These are phyloP conservation scores for Terfezia claveryi DNA, from an alignment of 495 filamentous ascomycete genomes.

Conservation along the genomic window DNA sequence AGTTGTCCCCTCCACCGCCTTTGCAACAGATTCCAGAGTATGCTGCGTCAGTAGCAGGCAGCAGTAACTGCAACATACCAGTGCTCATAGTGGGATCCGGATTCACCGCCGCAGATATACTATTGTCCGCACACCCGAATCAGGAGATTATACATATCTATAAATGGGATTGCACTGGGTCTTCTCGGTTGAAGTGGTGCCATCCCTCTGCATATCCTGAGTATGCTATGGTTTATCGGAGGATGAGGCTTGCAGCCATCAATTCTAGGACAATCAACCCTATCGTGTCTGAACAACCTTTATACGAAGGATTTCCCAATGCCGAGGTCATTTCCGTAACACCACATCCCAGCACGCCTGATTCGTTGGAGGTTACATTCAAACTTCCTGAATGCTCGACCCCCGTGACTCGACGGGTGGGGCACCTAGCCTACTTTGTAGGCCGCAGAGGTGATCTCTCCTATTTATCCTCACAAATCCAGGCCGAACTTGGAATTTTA, in stretches of 20 bases:
- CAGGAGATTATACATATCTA: constrained; percentile 40
- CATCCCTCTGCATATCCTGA: constrained; percentile 46
- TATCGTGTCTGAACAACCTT: constrained; percentile 23
- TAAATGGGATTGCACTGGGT: constrained; percentile 36
- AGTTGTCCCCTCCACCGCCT: constrained; percentile 30
- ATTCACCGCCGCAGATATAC: constrained; percentile 42
- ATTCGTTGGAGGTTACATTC: not conserved
- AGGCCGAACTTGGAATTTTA: not conserved
- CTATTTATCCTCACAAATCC: constrained; percentile 25
- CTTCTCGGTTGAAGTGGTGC: constrained; percentile 37
- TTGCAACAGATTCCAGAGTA: constrained; percentile 22
- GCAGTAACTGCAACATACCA: constrained; percentile 7
- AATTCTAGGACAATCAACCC: constrained; percentile 10
- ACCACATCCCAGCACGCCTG: not conserved
- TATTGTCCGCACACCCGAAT: constrained; percentile 30
- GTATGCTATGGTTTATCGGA: constrained; percentile 39
- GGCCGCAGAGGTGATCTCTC: constrained; percentile 36
- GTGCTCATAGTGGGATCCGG: constrained; percentile 41
- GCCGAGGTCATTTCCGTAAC: constrained; percentile 22
- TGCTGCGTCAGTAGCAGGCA: not conserved
- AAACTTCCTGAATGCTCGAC: not conserved
- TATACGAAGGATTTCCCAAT: constrained; percentile 40
- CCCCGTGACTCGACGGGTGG: not conserved
- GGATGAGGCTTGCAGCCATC: constrained; percentile 34
- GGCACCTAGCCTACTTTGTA: constrained; percentile 13